Conservation (phyloP, 176 grass and related monocot species). For the Musa itinerans region DNA sequence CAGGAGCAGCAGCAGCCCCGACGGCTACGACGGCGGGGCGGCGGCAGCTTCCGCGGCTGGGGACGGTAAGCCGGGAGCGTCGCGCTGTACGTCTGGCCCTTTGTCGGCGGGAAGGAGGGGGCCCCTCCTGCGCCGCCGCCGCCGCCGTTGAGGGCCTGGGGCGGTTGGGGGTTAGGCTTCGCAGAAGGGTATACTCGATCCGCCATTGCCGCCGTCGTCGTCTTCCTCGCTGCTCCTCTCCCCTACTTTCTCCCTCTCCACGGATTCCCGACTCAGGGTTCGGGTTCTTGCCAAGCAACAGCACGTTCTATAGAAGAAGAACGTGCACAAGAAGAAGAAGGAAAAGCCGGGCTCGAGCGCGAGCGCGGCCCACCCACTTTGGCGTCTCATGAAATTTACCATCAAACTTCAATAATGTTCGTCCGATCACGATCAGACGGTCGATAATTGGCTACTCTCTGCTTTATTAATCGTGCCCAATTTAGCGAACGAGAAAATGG, state of each 20-base stretch:
- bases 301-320: background rate
- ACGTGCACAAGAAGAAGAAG: background rate
- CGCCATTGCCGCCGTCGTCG: slow-evolving; percentile 37
- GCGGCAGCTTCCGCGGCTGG: slow-evolving; percentile 2
- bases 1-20: slow-evolving; percentile 53
- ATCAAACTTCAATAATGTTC: no score
- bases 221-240: background rate
- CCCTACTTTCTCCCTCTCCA: no score
- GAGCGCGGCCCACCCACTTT: no score
- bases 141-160: slow-evolving; percentile 24
- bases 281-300: background rate
- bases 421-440: no score
- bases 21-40: slow-evolving; percentile 58
- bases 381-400: no score
- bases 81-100: slow-evolving; percentile 63
- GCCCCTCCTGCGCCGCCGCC: slow-evolving; percentile 22
- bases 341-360: background rate
- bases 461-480: no score
- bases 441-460: no score
- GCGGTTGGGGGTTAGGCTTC: slow-evolving; percentile 56
- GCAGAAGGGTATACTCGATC: slow-evolving; percentile 60
- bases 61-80: slow-evolving; percentile 62
- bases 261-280: slow-evolving; percentile 8
- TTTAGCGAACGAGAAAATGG: no score
- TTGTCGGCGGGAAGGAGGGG: slow-evolving; percentile 32